A percentile compares a stretch with the other conserved stretches of the same genome.
Evolutionary conservation across 2,329 filamentous ascomycete species (phyloP).

Genomic region (Aspergillus bombycis): DNA sequence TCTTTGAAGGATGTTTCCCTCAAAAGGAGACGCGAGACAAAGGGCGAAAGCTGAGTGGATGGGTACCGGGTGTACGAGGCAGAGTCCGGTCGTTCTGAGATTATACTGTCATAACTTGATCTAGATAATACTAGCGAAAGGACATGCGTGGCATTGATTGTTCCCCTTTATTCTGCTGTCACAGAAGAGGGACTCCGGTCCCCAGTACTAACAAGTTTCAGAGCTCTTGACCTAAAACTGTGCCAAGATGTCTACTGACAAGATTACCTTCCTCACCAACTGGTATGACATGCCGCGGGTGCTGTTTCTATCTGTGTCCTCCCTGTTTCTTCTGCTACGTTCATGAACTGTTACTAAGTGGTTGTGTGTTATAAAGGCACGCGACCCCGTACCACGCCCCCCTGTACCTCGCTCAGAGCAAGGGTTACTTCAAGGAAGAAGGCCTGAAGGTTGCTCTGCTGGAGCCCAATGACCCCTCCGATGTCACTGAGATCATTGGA

Average conservation of each 20-base stretch:
- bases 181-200: constrained; percentile 15
- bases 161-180: constrained; percentile 38
- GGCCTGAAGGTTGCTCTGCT: constrained; percentile 76
- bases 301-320: constrained; percentile 8
- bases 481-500: constrained; percentile 81
- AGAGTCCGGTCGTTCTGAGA: constrained; percentile 62
- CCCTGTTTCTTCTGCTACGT: constrained; percentile 8
- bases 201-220: constrained; percentile 28
- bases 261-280: constrained; percentile 84
- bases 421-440: constrained; percentile 74
- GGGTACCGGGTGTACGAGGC: constrained; percentile 25
- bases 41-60: constrained; percentile 28
- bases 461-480: constrained; percentile 78
- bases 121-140: constrained; percentile 87
- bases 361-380: constrained; percentile 59
- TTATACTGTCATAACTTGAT: constrained; percentile 82
- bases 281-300: constrained; percentile 58
- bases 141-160: constrained; percentile 72
- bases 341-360: constrained; percentile 31
- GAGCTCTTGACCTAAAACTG: constrained; percentile 42
- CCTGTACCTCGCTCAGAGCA: constrained; percentile 74
- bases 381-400: constrained; percentile 81
- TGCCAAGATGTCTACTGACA: constrained; percentile 74
- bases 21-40: not conserved
- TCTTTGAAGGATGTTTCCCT: not conserved